These are phyloP conservation scores for Penicillium griseofulvum DNA, from an alignment of 2,329 filamentous ascomycete species.

Conservation along the genomic window DNA sequence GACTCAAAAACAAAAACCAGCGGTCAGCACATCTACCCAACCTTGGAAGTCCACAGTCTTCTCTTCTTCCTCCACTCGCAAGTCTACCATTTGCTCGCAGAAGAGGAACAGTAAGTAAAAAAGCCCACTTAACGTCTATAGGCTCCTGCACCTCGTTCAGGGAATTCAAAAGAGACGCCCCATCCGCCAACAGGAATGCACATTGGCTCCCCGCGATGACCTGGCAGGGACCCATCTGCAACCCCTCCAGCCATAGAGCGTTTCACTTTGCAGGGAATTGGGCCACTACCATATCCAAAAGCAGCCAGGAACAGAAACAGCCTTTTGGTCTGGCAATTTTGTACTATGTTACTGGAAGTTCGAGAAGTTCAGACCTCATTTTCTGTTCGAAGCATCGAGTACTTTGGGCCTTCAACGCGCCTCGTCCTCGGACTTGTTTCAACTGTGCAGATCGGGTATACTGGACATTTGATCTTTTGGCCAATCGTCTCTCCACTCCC, in stretches of 20 bases:
- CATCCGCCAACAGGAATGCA: constrained; percentile 12
- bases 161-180: constrained; percentile 3
- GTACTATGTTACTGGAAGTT: background rate
- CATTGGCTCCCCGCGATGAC: constrained; percentile 23
- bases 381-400: background rate
- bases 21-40: constrained; percentile 21
- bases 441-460: constrained; percentile 20
- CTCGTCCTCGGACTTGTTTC: constrained; percentile 14
- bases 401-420: background rate
- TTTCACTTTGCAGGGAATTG: constrained; percentile 5
- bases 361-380: background rate
- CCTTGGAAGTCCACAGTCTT: background rate
- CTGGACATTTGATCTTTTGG: constrained; percentile 1
- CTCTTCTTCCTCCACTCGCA: background rate
- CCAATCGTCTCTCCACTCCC: constrained; percentile 2
- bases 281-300: constrained; percentile 10
- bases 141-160: constrained; percentile 7
- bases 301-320: constrained; percentile 6
- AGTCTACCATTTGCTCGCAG: constrained; percentile 12
- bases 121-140: constrained; percentile 1
- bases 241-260: constrained; percentile 8
- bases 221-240: constrained; percentile 17
- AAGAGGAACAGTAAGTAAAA: constrained; percentile 2
- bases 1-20: constrained; percentile 2
- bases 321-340: background rate